Evolutionary conservation across 305 asterid species (phyloP).

Genomic region (Solanum hybrid): DNA sequence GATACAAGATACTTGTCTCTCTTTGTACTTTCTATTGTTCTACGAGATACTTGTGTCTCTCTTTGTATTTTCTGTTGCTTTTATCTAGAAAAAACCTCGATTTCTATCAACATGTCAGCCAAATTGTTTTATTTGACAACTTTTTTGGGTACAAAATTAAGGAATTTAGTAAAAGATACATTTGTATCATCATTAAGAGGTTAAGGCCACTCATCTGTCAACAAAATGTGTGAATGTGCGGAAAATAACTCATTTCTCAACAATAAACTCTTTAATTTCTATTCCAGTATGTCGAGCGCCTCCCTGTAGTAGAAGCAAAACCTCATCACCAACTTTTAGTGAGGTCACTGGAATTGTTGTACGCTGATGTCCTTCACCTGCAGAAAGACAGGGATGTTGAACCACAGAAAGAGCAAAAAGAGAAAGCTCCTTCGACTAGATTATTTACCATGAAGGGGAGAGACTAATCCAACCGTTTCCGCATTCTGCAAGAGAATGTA

Average conservation of each 20-base stretch:
- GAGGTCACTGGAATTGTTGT: slow-evolving; percentile 58
- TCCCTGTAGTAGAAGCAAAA: slow-evolving; percentile 59
- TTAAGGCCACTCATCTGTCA: neutral
- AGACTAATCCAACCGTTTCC: slow-evolving; percentile 68
- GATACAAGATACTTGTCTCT: neutral
- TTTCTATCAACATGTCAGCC: neutral
- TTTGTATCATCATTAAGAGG: neutral
- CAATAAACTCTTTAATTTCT: slow-evolving; percentile 70
- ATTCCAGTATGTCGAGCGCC: slow-evolving; percentile 89
- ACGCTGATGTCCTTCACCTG: slow-evolving; percentile 26
- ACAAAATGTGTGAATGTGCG: neutral
- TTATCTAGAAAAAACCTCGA: neutral
- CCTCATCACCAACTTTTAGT: slow-evolving; percentile 59
- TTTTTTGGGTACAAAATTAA: neutral
- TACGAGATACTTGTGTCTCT: neutral
- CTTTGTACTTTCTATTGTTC: neutral
- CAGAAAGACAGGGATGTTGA: neutral
- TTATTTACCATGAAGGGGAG: slow-evolving; percentile 42
- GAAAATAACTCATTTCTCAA: slow-evolving; percentile 47
- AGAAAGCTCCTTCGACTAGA: neutral
- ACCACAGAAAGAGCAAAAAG: neutral
- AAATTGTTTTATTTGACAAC: neutral
- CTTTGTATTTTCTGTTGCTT: too few species aligned
- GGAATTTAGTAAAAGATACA: neutral
- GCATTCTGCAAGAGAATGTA: slow-evolving; percentile 81